A percentile compares a stretch with the other conserved stretches of the same genome.
Conservation (phyloP, 2,329 filamentous ascomycete species). For the Talaromyces funiculosus region DNA sequence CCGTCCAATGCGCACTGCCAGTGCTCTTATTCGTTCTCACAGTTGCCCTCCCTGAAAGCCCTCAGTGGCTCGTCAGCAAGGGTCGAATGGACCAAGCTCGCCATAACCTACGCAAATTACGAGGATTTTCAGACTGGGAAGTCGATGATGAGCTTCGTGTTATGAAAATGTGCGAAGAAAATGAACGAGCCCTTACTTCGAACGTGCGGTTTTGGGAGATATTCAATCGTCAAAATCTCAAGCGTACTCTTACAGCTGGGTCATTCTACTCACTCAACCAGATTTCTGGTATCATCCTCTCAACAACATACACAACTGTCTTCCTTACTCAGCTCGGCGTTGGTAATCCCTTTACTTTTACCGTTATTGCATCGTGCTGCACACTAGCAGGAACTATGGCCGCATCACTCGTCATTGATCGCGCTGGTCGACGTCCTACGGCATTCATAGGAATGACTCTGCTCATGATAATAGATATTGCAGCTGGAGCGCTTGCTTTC, state of each 20-base stretch:
- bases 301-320: constrained; percentile 34
- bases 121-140: constrained; percentile 25
- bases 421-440: constrained; percentile 30
- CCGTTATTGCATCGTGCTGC: constrained; percentile 32
- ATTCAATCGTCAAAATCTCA: constrained; percentile 29
- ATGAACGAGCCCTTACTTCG: constrained; percentile 20
- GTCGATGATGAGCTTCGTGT: constrained; percentile 30
- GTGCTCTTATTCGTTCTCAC: constrained; percentile 27
- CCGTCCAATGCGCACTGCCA: constrained; percentile 30
- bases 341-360: constrained; percentile 30
- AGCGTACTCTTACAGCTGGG: constrained; percentile 32
- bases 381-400: constrained; percentile 32
- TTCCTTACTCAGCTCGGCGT: constrained; percentile 32
- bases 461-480: constrained; percentile 29
- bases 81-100: constrained; percentile 27
- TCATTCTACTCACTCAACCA: constrained; percentile 34
- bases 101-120: constrained; percentile 27
- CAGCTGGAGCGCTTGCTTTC: constrained; percentile 32
- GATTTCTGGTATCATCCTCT: constrained; percentile 33
- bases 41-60: constrained; percentile 29
- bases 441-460: constrained; percentile 31
- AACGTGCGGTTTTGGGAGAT: constrained; percentile 33
- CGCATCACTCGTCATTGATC: constrained; percentile 32
- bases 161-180: constrained; percentile 25
- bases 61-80: constrained; percentile 29